Base-by-base conservation (phyloP, 1,139 yeast genomes). In the Taphrina confusa region DNA sequence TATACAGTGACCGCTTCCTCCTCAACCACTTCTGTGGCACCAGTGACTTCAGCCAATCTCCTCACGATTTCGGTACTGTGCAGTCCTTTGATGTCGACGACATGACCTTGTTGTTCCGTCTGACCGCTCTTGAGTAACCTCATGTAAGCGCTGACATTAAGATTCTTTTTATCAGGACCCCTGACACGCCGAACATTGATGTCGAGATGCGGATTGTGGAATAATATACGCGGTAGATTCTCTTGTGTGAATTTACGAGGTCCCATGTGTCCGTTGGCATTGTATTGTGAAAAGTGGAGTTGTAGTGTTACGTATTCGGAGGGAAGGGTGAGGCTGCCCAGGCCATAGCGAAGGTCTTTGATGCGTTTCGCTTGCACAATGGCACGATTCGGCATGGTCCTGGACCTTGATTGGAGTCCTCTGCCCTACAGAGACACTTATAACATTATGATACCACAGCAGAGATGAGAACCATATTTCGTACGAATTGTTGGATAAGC, bases 231-330 rank as follows among this genome's bases (percentile, higher is more conserved):
- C 16, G 58, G 58, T n/a, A 54, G 25, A 25, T 37, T 42, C 34
- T 54, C 51, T 28, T 54, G 58, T 5, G 45, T 37, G 23, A 54
- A 54, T 27, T 54, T 54, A n/a, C 58, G 50, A 2, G 58, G 44
- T 11, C 58, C 58, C 58, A 54, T 54, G 23, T 54, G 58, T 11
- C 58, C 58, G 34, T 54, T 54, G 22, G 58, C 51, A 31, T 54
- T 54, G 20, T 42, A 25, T 23, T 54, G 58, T 12, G 51, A 34
- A 27, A 54, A 54, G 6, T 42, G 12, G 34, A 54, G 27, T 16
- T 34, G 51, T 27, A 54, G 51, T 16, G 51, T 33, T 12, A 34
- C 27, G 51, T 31, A 16, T 9, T 42, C 49, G 2, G 58, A 14
- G 1, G 58, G 58, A 6, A 54, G 51, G 1, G 22, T 36, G 31